Percentiles rank a stretch among this genome's conserved stretches.
Evolutionary conservation across 768 basidiomycete species (phyloP).

Genomic region (Polyporus arcularius): DNA sequence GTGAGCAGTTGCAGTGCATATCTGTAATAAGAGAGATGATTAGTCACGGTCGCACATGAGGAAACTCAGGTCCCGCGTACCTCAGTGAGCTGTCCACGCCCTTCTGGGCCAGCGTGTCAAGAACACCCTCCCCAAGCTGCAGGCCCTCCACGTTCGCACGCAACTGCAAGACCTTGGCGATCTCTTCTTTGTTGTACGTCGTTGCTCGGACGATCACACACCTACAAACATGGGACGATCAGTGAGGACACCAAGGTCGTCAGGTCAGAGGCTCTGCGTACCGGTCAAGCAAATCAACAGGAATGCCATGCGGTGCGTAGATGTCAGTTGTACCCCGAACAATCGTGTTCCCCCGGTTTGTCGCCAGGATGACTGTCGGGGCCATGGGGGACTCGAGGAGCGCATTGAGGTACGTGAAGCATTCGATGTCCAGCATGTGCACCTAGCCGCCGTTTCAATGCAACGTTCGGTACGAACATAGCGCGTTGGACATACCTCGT

Average conservation of each 20-base stretch:
- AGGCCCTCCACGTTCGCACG: conserved; percentile 88
- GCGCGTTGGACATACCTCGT: conserved; percentile 67
- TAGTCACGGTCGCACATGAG: background rate
- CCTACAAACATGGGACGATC: conserved; percentile 36
- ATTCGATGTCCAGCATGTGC: conserved; percentile 99
- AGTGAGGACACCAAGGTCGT: background rate
- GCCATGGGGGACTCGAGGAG: conserved; percentile 96
- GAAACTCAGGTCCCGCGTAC: conserved; percentile 39
- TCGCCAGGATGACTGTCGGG: conserved; percentile 95
- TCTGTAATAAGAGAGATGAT: conserved; percentile 37
- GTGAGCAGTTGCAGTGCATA: conserved; percentile 91
- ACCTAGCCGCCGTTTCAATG: conserved; percentile 53
- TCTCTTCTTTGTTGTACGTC: conserved; percentile 78
- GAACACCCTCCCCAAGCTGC: conserved; percentile 68
- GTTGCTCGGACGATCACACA: conserved; percentile 96
- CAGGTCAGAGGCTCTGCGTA: conserved; percentile 32
- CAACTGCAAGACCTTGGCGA: conserved; percentile 82
- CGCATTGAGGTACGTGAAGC: conserved; percentile 97
- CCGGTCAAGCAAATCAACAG: conserved; percentile 92
- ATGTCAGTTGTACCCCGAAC: conserved; percentile 95
- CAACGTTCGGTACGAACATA: background rate
- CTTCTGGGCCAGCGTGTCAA: conserved; percentile 79
- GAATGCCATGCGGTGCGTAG: conserved; percentile 89
- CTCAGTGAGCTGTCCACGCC: conserved; percentile 82
- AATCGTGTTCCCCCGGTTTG: conserved; percentile 89